These are phyloP conservation scores for Fusarium chaquense DNA, from an alignment of 2,329 filamentous ascomycete genomes.

Conservation along the genomic window DNA sequence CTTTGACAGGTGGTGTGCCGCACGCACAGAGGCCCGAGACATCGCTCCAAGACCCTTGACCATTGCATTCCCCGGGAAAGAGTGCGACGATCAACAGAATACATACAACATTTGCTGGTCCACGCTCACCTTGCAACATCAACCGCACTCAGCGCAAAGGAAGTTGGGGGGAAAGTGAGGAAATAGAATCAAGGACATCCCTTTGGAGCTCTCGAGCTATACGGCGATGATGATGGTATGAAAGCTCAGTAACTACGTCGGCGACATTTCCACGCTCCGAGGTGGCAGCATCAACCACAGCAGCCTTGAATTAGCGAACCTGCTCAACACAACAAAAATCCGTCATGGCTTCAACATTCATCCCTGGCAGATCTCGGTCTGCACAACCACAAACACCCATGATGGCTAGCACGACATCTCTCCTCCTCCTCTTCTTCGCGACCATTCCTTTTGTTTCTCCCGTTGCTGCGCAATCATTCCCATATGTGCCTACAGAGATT, in stretches of 20 bases:
- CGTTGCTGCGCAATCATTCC: constrained; percentile 64
- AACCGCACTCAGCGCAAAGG: constrained; percentile 1
- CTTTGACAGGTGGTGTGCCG: constrained; percentile 1
- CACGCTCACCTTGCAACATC: constrained; percentile 4
- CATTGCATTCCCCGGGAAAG: constrained; percentile 4
- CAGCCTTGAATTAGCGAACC: constrained; percentile 12
- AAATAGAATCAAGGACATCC: neutral
- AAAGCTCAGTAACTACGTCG: constrained; percentile 24
- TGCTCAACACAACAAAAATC: constrained; percentile 6
- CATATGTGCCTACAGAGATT: constrained; percentile 82
- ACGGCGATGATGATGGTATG: constrained; percentile 33
- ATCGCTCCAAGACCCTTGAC: constrained; percentile 29
- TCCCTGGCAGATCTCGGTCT: constrained; percentile 9
- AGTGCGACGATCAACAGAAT: constrained; percentile 12
- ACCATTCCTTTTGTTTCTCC: constrained; percentile 30
- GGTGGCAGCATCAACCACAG: constrained; percentile 5
- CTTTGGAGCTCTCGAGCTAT: constrained; percentile 31
- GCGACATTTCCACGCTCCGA: constrained; percentile 28
- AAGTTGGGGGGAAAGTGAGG: constrained; percentile 8
- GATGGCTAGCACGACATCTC: constrained; percentile 17
- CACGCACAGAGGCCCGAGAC: constrained; percentile 31
- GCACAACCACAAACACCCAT: constrained; percentile 12
- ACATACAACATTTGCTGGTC: constrained; percentile 8
- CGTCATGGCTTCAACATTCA: constrained; percentile 21
- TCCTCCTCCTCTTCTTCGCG: constrained; percentile 14